Evolutionary conservation across 2,329 filamentous ascomycete species (phyloP).

Genomic region (Cordyceps pruinosa): DNA sequence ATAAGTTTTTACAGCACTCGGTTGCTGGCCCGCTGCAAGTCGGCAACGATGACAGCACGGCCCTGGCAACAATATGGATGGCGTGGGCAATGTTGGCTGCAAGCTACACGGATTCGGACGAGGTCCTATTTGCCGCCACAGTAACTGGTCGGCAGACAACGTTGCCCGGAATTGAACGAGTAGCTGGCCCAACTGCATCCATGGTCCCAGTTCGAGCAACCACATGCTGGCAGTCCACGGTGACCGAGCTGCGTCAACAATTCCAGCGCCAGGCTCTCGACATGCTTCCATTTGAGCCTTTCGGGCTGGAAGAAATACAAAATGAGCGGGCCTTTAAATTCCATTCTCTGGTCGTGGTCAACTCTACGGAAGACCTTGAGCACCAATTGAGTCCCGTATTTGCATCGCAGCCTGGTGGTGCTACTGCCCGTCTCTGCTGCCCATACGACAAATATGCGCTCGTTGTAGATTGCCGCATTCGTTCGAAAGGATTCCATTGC

Average conservation of each 20-base stretch:
- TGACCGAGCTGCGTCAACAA: neutral
- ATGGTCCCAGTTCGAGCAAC: neutral
- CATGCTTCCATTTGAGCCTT: neutral
- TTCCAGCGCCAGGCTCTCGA: neutral
- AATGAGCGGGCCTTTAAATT: neutral
- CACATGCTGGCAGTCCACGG: neutral
- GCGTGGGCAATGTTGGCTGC: neutral
- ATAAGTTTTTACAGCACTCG: neutral
- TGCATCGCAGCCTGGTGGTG: neutral
- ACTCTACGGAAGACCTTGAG: too few species aligned
- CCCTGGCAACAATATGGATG: neutral
- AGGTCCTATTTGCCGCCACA: neutral
- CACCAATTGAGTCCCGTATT: neutral
- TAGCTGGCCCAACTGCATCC: neutral
- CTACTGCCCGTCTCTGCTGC: neutral
- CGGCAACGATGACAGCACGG: neutral
- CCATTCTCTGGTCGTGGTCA: neutral
- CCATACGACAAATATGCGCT: neutral
- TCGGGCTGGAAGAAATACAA: neutral
- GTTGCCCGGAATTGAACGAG: neutral
- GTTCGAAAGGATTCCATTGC: neutral
- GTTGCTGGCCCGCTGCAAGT: neutral
- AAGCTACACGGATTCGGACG: neutral
- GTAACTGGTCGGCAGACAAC: neutral
- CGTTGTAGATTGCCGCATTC: neutral